Conservation (phyloP, 352 stramenopile genomes). For the Globisporangium heterothallicum region DNA sequence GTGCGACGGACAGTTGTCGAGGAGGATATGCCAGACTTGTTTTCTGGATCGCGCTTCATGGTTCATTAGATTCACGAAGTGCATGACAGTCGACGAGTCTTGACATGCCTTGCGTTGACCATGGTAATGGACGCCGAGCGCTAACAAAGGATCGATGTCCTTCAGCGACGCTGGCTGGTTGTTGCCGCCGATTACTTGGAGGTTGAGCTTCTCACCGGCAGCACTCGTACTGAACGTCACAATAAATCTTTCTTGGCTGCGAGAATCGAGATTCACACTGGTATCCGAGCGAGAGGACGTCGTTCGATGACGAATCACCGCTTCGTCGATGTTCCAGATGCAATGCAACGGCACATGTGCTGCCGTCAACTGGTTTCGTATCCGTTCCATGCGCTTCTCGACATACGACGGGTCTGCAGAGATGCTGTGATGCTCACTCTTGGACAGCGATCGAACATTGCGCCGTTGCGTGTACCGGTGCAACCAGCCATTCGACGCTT, state of each 20-base stretch:
- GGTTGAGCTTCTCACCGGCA: constrained; percentile 53
- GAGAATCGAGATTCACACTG: constrained; percentile 38
- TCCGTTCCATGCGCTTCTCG: constrained; percentile 39
- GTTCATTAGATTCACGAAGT: constrained; percentile 62
- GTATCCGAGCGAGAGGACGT: constrained; percentile 30
- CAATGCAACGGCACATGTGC: constrained; percentile 40
- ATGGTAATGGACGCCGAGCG: constrained; percentile 40
- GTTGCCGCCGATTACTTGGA: constrained; percentile 52
- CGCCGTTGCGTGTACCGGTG: constrained; percentile 72
- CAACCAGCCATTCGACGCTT: constrained; percentile 80
- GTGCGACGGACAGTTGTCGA: constrained; percentile 61
- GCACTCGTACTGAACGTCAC: constrained; percentile 54
- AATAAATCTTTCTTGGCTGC: constrained; percentile 45
- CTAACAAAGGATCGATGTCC: constrained; percentile 26
- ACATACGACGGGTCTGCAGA: constrained; percentile 6
- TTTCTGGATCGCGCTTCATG: constrained; percentile 45
- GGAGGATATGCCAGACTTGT: constrained; percentile 64
- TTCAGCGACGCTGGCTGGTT: constrained; percentile 31
- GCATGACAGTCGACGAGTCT: constrained; percentile 40
- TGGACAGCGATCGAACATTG: constrained; percentile 59
- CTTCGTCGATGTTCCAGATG: constrained; percentile 73
- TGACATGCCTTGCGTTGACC: constrained; percentile 39
- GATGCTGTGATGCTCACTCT: constrained; percentile 20
- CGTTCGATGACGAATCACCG: constrained; percentile 41
- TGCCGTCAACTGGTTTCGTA: constrained; percentile 46